A percentile compares a stretch with the other conserved stretches of the same genome.
phyloP scores from a whole-genome alignment of 192 early-diverging fungal genomes.

The Coemansia sp. region DNA sequence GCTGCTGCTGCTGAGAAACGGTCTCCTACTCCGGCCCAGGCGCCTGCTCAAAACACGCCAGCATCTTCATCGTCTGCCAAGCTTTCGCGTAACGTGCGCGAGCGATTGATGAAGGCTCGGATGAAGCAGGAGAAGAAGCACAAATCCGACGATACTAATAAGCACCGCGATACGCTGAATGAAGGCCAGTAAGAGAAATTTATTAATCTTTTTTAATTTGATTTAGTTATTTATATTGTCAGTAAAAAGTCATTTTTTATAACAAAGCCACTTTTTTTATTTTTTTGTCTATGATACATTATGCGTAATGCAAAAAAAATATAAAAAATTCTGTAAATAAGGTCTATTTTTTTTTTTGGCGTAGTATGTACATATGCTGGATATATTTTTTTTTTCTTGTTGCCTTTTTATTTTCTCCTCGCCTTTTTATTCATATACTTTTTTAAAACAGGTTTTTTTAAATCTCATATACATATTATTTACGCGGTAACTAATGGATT shows the following conservation, averaged over 20 bases:
- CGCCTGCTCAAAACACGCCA: no score
- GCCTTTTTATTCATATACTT: no score
- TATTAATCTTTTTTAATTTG: background rate
- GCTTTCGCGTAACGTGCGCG: conserved; percentile 41
- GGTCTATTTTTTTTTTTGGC: background rate
- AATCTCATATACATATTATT: no score
- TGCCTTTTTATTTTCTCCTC: no score
- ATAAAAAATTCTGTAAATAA: background rate
- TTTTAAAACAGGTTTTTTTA: no score
- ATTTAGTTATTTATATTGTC: background rate
- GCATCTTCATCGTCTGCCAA: conserved; percentile 17
- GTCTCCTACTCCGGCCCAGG: background rate
- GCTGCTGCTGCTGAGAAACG: background rate
- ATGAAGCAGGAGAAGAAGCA: conserved; percentile 45
- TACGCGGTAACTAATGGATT: no score
- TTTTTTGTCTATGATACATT: no score
- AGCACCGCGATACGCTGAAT: background rate
- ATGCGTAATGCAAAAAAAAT: no score
- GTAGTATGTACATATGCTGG: no score
- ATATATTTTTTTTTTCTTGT: no score
- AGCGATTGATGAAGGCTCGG: conserved; percentile 46
- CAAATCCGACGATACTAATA: background rate
- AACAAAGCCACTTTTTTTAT: no score
- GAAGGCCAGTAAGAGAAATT: background rate
- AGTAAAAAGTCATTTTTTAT: background rate